phyloP scores from a whole-genome alignment of 805 yeast species.

The Ogataea chonburiensis region DNA sequence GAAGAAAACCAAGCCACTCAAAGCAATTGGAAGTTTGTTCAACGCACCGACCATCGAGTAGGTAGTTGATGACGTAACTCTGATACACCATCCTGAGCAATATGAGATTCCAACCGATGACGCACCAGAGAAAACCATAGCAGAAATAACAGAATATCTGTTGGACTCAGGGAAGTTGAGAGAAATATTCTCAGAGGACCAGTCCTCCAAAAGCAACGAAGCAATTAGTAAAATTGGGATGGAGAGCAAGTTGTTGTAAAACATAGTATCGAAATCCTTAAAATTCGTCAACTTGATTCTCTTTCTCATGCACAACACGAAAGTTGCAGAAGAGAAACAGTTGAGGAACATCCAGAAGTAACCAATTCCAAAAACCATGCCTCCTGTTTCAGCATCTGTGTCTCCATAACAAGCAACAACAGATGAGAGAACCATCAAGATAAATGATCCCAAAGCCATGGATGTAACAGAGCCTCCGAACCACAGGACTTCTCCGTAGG shows the following conservation, averaged over 20 bases:
- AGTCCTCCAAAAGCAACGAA: conserved; percentile 84
- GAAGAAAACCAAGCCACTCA: conserved; percentile 91
- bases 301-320: conserved; percentile 94
- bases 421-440: conserved; percentile 93
- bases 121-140: conserved; percentile 91
- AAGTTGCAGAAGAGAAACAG: conserved; percentile 92
- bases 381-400: conserved; percentile 39
- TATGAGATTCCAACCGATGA: conserved; percentile 96
- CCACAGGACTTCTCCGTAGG: conserved; percentile 97
- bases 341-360: conserved; percentile 96
- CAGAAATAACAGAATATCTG: conserved; percentile 65
- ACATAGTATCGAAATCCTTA: conserved; percentile 97
- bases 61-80: conserved; percentile 97
- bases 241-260: conserved; percentile 91
- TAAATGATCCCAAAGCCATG: conserved; percentile 85
- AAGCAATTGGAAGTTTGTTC: conserved; percentile 96
- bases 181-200: conserved; percentile 79
- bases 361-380: conserved; percentile 58
- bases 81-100: conserved; percentile 99
- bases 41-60: conserved; percentile 99
- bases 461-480: conserved; percentile 90
- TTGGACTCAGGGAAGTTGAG: conserved; percentile 75
- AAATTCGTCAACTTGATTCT: conserved; percentile 96
- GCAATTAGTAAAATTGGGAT: conserved; percentile 81
- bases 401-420: conserved; percentile 90